Evolutionary conservation across 2,329 filamentous ascomycete genomes (phyloP), one percentile per base, ranked within the genome.

Genomic region (Penicillium sclerotiorum): DNA sequence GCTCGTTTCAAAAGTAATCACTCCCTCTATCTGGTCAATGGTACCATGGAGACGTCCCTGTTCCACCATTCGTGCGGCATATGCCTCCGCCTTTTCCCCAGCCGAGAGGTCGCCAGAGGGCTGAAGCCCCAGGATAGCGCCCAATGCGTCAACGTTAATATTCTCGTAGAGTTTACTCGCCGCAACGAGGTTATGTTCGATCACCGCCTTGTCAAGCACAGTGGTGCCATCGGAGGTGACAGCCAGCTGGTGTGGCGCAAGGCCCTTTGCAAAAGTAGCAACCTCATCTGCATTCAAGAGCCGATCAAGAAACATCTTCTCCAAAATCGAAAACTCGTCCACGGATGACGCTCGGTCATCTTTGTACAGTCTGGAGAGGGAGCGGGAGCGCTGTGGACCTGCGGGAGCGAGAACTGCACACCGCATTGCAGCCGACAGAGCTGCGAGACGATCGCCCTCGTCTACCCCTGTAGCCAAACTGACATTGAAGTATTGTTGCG

Each of bases 271-370:
- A 66, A 99, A 99, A 47, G 89, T 86, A 30, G 86, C 84, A 35
- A 96, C 90, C 73, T 99, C 94, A n/a, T 79, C 81, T 0, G 87
- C 84, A 1, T 84, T 83, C 41, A 99, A 79, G 3, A 99, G 78
- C 5, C 92, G 84, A 71, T 97, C 90, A 41, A 97, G 80, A 71
- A 95, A 96, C 84, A 99, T 97, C 78, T 97, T 97, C 77, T 97
- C 94, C 12, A 99, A 77, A 46, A 99, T 96, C 41, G 84, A 79
- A 66, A 88, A 93, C 73, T 97, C 90, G 25, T 87, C 83, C 2
- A 94, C 82, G 42, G 85, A 82, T 3, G 79, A 77, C 0, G 89
- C 82, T 23, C 94, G 84, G 58, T 97, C 94, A 71, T 99, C 94
- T 72, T 95, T 96, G 81, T 96, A 96, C 12, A 99, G 77, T 45